Evolutionary conservation across 306 rosid genomes (phyloP), one percentile per base, ranked within the genome.

Genomic region (Prunus campanulata): DNA sequence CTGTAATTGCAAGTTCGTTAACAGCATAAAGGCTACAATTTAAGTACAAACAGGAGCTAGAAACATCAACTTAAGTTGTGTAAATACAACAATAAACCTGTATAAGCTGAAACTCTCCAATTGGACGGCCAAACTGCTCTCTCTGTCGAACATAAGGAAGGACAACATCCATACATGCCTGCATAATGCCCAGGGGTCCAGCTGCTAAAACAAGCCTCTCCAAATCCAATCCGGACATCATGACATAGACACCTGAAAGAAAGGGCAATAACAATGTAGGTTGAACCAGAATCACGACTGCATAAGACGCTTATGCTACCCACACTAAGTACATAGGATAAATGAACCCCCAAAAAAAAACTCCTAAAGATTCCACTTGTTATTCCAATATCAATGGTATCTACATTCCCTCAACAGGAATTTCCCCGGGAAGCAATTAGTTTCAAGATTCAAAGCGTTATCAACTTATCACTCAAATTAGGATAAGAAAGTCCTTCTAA

Each of bases 141-240:
- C 98, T 76, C 84, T 95, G 93, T 80, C 89, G 91, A 85, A 90
- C 87, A 78, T 95, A 92, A 75, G 98, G 98, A 77, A 94, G 91
- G 68, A 74, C 93, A 68, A 78, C 92, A 80, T 92, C 98, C 77
- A 95, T 90, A 72, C 97, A 85, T 55, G 98, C 95, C 87, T 95
- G 98, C 98, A 95, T 95, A 77, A 92, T 85, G 39, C 98, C 97
- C 15, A 95, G 86, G 52, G 98, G 98, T 42, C 95, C 98, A 73
- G 86, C 89, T 15, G 95, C 91, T 79, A 95, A 76, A 80, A 95
- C 98, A 86, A 95, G 96, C 83, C 98, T 87, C 86, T 95, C 98
- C 84, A 95, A 78, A 84, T 95, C 98, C 78, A 95, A 64, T 63
- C 98, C 98, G 16, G 97, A 92, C 98, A 95, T 92, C 97, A 94